Evolutionary conservation across 176 grass and related monocot genomes (phyloP), one percentile per base, ranked within the genome.

Genomic region (Areca catechu): DNA sequence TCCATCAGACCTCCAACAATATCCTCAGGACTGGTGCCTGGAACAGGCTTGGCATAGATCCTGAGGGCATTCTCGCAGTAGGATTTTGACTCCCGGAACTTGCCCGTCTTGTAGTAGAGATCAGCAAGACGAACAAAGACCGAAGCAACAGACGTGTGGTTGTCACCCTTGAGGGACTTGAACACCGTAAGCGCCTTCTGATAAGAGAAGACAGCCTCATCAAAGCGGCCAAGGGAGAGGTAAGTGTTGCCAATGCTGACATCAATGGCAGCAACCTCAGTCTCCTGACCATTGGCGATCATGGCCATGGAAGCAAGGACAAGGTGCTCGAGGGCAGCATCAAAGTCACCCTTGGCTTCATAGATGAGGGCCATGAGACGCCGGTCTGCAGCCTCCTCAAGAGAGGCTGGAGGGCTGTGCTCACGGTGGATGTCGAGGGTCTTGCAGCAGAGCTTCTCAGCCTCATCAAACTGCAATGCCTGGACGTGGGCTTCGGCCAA

Each of bases 131-230:
- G 88, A 22, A 85, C 88, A 5, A 89, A 84, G 69, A 88, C 94
- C 0, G 88, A 78, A 53, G 94, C 94, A 24, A 99, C 84, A 0
- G 82, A 77, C 0, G 84, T 84, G 30, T 99, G 88, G 56, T 81
- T 77, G 3, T 93, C 94, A 0, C 94, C 88, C 6, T 81, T 75
- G 3, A 84, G 60, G 15, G 94, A 89, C 61, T 99, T 99, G 70
- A 99, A 76, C 4, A 99, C 88, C 0, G 88, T 99, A 65, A 99
- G 34, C 0, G 94, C 83, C 77, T 99, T 99, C 79, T 99, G 94
- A 73, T 99, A 99, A 15, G 94, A 99, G 84, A 99, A 99, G 67
- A 99, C 88, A 12, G 94, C 74, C 76, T 99, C 94, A 5, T 99
- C 94, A 4, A 99, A 99, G 4, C 94, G 87, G 15, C 78, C 94